Evolutionary conservation across 805 yeast species (phyloP).

Genomic region (Nakazawaea pomicola): DNA sequence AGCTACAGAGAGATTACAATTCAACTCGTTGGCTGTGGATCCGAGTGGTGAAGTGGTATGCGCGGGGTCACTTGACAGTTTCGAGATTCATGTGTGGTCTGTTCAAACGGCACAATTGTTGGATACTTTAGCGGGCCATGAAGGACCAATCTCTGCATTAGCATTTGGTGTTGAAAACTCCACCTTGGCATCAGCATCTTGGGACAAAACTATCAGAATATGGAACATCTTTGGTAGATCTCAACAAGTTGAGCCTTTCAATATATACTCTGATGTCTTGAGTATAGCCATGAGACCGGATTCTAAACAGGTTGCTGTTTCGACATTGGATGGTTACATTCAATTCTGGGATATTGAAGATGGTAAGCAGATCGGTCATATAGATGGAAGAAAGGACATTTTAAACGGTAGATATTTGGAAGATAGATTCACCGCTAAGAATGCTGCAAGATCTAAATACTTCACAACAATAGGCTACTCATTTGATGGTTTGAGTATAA

Average conservation of each 20-base stretch:
- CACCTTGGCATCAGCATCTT: conserved; percentile 82
- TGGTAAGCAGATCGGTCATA: conserved; percentile 74
- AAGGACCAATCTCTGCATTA: conserved; percentile 87
- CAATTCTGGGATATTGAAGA: conserved; percentile 77
- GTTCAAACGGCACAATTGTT: conserved; percentile 92
- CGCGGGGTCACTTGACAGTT: conserved; percentile 88
- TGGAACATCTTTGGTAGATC: conserved; percentile 91
- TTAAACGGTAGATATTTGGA: conserved; percentile 75
- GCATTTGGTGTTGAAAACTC: conserved; percentile 79
- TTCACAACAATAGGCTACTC: conserved; percentile 80
- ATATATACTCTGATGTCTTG: conserved; percentile 77
- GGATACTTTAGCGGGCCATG: conserved; percentile 88
- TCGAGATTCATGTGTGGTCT: conserved; percentile 93
- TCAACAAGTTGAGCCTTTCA: conserved; percentile 87
- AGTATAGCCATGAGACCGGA: conserved; percentile 86
- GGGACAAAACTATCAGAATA: conserved; percentile 92
- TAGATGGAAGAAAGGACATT: conserved; percentile 87
- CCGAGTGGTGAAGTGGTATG: conserved; percentile 96
- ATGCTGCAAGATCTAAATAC: conserved; percentile 77
- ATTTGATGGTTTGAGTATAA: conserved; percentile 80
- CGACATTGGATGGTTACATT: conserved; percentile 85
- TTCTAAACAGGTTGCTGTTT: conserved; percentile 83
- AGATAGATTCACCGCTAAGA: conserved; percentile 77
- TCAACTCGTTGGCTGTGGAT: conserved; percentile 86
- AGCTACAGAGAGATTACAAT: conserved; percentile 83